Base-by-base conservation (phyloP, 1,139 yeast species). In the Tardiomyces digboiensis region DNA sequence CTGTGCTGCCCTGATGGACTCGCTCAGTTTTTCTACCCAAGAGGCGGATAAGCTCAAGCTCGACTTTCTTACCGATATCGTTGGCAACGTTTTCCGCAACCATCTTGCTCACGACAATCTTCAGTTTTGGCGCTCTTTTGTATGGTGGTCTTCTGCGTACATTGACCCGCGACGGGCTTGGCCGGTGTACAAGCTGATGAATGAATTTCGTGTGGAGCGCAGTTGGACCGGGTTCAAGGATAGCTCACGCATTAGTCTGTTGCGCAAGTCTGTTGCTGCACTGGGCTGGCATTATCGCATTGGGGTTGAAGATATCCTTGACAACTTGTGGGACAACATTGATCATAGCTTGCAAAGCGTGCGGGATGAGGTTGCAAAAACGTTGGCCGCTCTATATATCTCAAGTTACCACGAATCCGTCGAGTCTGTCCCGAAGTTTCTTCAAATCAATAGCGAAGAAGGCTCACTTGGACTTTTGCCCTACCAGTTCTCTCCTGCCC, bases 291-390 rank as follows among this genome's bases (percentile, higher is more conserved):
- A 76, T 48, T 74, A 72, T 21, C 44, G 43, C 12, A 53, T 49
- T 20, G 64, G 73, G 20, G 68, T 79, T 7, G 78, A 74, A 16
- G 63, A 60, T 4, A 54, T 78, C 2, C 57, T 82, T 39, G 65
- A 71, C 0, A 63, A 74, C 49, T 67, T 83, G 49, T 67, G 78
- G 57, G 50, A 46, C 8, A 58, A 68, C 16, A 58, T 78, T 46
- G 75, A 74, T 2, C 87, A 84, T 57, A 81, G 82, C n/a, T 83
- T 85, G 55, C 84, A 81, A 48, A 78, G 78, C 13, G 88, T 88
- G 2, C 72, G 97, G 33, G 78, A 75, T 21, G 82, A 82, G 45
- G 70, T 85, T 46, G 94, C 93, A 0, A 70, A 78, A 3, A 67
- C 83, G 21, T 61, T 88, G 47, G 75, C 81, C 3, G 74, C 74